Evolutionary conservation across 2,329 filamentous ascomycete species (phyloP), one percentile per base, ranked within the genome.

Genomic region (Sporothrix schenckii): DNA sequence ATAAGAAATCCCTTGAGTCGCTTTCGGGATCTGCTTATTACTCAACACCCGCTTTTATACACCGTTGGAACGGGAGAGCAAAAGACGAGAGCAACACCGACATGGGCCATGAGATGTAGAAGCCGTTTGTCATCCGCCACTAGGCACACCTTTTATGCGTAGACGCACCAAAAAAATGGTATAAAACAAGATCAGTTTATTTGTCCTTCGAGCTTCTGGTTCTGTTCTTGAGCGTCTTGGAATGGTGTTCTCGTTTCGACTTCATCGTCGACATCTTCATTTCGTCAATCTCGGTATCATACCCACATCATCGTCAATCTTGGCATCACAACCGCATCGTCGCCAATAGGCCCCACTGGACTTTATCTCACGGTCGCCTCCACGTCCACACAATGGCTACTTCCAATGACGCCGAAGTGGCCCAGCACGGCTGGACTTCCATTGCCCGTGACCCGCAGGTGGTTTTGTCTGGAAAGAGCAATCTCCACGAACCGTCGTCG

Each of bases 401-500:
- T 11, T 47, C 71, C 56, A 41, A 34, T 34, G 69, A 75, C 39
- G 66, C 70, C 11, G 41, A 60, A 16, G 49, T 77, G 14, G 63
- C 74, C 16, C 53, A 74, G n/a, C 76, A 78, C 69, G 77, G 77
- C 54, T 78, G 77, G 76, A 78, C 76, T 2, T 72, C 77, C 66
- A 74, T 78, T 66, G 74, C 75, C 24, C 67, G 74, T 19, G 75
- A 76, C 66, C 71, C 74, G 13, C 69, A 74, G 3, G 65, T 66
- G 56, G 69, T 78, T 21, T 73, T 78, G 41, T 49, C 72, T 3
- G 78, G 77, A n/a, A 79, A 76, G 52, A 78, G 76, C 0, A 83
- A 80, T 71, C 77, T 80, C 6, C 76, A 82, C 68, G 70, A 80
- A 66, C 81, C 83, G 0, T 70, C 70, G 0, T 75, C 80, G 0